phyloP scores from a whole-genome alignment of 768 basidiomycete species.

The Rickenella mellea region DNA sequence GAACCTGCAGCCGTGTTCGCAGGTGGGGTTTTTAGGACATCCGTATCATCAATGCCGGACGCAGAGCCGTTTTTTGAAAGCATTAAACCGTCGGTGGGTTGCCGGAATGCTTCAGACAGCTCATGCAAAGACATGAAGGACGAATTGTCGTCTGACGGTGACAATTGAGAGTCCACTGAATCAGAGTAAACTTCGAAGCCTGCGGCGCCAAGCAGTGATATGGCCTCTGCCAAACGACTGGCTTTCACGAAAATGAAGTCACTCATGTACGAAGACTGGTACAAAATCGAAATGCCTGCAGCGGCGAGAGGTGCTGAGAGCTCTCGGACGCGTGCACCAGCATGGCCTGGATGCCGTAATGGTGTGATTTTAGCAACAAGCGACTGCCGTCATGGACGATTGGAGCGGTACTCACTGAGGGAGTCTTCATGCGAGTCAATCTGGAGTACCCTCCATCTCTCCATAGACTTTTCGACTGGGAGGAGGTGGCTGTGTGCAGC shows the following conservation, averaged over 20 bases:
- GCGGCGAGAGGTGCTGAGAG: constrained; percentile 68
- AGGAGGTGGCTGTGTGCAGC: too few relatives aligned
- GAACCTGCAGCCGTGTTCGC: constrained; percentile 3
- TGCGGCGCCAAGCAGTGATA: constrained; percentile 44
- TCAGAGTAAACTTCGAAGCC: constrained; percentile 51
- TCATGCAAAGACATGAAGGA: background rate
- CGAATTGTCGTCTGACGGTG: too few relatives aligned
- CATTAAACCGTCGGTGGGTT: constrained; percentile 30
- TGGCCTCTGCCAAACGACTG: constrained; percentile 50
- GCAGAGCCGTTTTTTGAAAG: constrained; percentile 38
- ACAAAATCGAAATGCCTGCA: constrained; percentile 72
- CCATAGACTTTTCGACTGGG: constrained; percentile 60
- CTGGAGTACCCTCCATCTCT: constrained; percentile 72
- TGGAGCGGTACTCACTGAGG: constrained; percentile 35
- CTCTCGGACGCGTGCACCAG: constrained; percentile 66
- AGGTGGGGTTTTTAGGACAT: constrained; percentile 14
- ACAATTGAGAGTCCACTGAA: background rate
- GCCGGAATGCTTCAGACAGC: constrained; percentile 4
- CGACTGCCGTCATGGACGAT: constrained; percentile 4
- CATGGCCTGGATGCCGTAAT: constrained; percentile 35
- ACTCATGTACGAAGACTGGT: constrained; percentile 75
- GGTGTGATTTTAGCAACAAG: background rate
- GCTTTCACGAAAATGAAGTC: constrained; percentile 79
- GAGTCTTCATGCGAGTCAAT: constrained; percentile 72
- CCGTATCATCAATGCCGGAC: constrained; percentile 22